Evolutionary conservation across 139 green algal species (phyloP), one percentile per base, ranked within the genome.

Genomic region (Chlamydomonas schloesseri): DNA sequence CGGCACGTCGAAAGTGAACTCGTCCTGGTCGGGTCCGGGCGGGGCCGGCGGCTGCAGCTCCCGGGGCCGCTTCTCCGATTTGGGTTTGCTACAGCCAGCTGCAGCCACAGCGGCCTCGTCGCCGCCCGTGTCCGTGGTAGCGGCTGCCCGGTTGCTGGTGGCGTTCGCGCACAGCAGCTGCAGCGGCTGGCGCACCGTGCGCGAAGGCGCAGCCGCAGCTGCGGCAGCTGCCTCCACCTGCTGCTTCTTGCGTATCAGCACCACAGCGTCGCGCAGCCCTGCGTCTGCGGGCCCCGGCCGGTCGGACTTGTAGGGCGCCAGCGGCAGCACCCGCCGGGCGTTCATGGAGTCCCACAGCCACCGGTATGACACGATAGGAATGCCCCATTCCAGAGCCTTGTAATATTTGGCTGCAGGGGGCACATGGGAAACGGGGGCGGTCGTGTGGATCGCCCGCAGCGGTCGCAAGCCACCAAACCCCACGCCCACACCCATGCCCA

Each of bases 1-100:
- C 9, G 64, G 62, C 6, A 84, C 21, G n/a, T 84, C 78, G 53
- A 84, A 84, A 15, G 62, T 84, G n/a, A 84, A 84, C 17, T 73
- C 62, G 34, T 50, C 42, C 42, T 5, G 42, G 8, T 8, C 42
- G 8, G 8, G 6, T 3, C 24, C 60, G 2, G 2, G 3, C 2
- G 20, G 2, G 2, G 55, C 8, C 55, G 17, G 55, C 9, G 2
- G 17, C 55, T 21, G 18, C 8, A 60, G 55, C 55, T 60, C 55
- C 20, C 18, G 55, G 55, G 55, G 18, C 55, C 20, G 18, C 55
- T 60, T 60, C 55, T 60, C 60, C 1, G 60, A 50, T 50, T 50
- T 68, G 24, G 60, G 10, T 31, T n/a, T 33, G 17, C 60, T 2
- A 20, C 3, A 29, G 18, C 2, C 20, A 24, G 55, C 60, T 3